These are phyloP conservation scores for Glutinoglossum americanum DNA, from an alignment of 495 filamentous ascomycete species.

Conservation along the genomic window DNA sequence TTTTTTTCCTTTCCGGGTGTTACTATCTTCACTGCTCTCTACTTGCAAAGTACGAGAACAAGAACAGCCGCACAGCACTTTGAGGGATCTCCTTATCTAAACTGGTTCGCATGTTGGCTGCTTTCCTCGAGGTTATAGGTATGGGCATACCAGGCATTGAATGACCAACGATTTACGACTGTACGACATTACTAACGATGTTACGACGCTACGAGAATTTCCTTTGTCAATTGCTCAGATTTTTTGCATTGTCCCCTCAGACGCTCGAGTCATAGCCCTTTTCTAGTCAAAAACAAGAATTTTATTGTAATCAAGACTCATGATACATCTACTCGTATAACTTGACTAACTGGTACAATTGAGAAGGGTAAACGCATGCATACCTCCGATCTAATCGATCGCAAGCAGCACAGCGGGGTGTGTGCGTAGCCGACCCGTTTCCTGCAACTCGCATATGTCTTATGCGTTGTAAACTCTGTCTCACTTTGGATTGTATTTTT, in stretches of 20 bases:
- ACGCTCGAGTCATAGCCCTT: background rate
- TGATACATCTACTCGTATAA: background rate
- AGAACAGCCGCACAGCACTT: background rate
- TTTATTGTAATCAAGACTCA: background rate
- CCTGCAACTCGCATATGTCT: slow-evolving; percentile 2
- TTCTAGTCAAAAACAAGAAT: background rate
- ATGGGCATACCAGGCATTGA: slow-evolving; percentile 1
- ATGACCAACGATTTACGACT: background rate
- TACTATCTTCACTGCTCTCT: background rate
- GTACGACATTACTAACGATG: background rate
- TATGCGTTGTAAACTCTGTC: slow-evolving; percentile 1
- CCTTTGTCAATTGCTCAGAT: background rate
- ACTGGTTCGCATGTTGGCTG: background rate
- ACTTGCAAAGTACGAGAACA: background rate
- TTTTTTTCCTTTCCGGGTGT: background rate
- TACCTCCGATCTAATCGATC: background rate
- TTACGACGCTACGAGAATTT: background rate
- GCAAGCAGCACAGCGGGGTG: background rate
- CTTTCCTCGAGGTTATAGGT: slow-evolving; percentile 1
- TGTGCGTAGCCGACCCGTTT: slow-evolving; percentile 1
- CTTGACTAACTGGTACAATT: background rate
- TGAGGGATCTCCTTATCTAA: slow-evolving; percentile 1
- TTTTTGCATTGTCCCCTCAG: background rate
- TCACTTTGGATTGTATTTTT: slow-evolving; percentile 62
- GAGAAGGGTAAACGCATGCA: background rate